phyloP scores from a whole-genome alignment of 2,329 filamentous ascomycete genomes.

The Ophiocordyceps camponoti-rufipedis region DNA sequence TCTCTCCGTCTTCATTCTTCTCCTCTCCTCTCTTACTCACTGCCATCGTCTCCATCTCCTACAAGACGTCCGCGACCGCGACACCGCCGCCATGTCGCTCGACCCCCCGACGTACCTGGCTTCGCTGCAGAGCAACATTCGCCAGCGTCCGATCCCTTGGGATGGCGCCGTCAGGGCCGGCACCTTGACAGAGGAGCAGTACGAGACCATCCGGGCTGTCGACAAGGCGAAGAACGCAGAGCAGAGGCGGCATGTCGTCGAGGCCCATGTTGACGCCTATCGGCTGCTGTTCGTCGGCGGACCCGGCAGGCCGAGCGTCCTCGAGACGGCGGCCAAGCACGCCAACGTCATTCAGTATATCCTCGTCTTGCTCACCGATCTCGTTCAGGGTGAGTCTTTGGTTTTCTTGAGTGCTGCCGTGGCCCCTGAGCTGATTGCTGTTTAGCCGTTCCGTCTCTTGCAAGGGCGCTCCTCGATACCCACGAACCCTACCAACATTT shows the following conservation, averaged over 20 bases:
- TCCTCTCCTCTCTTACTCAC: background rate
- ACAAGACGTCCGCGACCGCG: background rate
- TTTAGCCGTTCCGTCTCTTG: slow-evolving; percentile 61
- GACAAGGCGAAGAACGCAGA: slow-evolving; percentile 85
- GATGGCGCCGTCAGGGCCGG: slow-evolving; percentile 87
- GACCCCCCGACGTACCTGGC: slow-evolving; percentile 73
- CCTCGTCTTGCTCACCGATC: slow-evolving; percentile 70
- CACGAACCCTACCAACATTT: slow-evolving; percentile 68
- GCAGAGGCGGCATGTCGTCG: slow-evolving; percentile 66
- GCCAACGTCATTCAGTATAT: slow-evolving; percentile 90
- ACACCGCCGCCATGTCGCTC: slow-evolving; percentile 51
- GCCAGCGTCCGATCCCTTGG: slow-evolving; percentile 90
- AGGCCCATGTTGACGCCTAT: slow-evolving; percentile 65
- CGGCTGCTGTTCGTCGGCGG: slow-evolving; percentile 62
- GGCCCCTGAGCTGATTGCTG: background rate
- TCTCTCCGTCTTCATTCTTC: background rate
- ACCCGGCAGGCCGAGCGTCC: slow-evolving; percentile 49
- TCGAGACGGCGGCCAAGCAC: slow-evolving; percentile 72
- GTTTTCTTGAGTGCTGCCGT: background rate
- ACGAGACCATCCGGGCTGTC: slow-evolving; percentile 89
- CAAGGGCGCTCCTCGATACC: slow-evolving; percentile 57
- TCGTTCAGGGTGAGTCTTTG: slow-evolving; percentile 55
- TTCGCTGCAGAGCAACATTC: slow-evolving; percentile 92
- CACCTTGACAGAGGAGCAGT: slow-evolving; percentile 83
- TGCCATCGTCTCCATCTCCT: background rate